phyloP scores from a whole-genome alignment of 164 flowering plant species.

The Vitis rotundifolia region DNA sequence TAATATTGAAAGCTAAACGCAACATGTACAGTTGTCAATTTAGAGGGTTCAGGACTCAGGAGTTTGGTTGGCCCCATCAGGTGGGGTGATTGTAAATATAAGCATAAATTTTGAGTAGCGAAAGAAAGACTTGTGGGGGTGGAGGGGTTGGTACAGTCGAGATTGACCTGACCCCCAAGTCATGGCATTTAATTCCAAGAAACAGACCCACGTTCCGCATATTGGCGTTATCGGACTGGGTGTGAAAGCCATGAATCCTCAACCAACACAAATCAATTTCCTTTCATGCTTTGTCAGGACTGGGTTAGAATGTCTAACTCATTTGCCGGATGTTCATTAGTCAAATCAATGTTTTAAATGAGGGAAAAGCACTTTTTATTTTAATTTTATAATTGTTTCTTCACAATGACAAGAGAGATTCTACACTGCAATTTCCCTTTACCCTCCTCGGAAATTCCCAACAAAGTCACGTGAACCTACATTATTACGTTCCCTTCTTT shows the following conservation, averaged over 20 bases:
- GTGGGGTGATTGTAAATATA: too few relatives aligned
- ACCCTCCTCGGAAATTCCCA: background rate
- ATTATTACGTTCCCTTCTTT: too few relatives aligned
- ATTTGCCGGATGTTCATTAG: background rate
- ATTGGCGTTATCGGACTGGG: background rate
- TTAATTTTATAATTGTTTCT: background rate
- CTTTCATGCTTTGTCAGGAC: background rate
- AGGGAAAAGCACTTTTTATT: background rate
- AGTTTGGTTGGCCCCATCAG: too few relatives aligned
- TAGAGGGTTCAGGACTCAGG: too few relatives aligned
- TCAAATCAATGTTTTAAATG: slow-evolving; percentile 17
- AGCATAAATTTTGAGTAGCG: too few relatives aligned
- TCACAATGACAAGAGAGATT: background rate
- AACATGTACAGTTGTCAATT: too few relatives aligned
- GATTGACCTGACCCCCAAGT: background rate
- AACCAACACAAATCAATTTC: background rate
- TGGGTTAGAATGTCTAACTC: too few relatives aligned
- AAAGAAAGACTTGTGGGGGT: background rate
- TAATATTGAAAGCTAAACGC: too few relatives aligned
- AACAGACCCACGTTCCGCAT: background rate
- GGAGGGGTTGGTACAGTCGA: background rate
- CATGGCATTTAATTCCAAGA: slow-evolving; percentile 1
- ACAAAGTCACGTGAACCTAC: too few relatives aligned
- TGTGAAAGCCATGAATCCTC: background rate
- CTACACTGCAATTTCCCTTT: background rate